Conservation (phyloP, 495 filamentous ascomycete species). For the Margaritispora aquatica region DNA sequence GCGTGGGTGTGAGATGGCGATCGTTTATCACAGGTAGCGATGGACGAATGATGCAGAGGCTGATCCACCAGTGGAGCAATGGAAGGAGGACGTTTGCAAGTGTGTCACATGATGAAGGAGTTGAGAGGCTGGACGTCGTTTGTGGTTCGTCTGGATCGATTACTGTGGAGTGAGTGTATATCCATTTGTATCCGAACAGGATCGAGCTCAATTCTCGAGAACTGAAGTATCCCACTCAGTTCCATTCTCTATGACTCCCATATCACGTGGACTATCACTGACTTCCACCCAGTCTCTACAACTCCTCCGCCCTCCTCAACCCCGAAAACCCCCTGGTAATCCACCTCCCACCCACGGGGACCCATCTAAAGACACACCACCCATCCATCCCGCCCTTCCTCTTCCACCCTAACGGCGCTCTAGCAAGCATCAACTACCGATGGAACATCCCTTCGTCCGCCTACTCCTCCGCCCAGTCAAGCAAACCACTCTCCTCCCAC, state of each 20-base stretch:
- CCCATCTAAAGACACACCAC: conserved; percentile 3
- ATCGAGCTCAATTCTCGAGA: neutral
- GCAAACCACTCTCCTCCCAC: neutral
- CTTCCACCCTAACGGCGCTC: neutral
- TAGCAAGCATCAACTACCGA: conserved; percentile 22
- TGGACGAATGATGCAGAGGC: neutral
- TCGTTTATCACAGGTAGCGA: neutral
- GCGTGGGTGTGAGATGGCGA: neutral
- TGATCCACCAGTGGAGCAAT: neutral
- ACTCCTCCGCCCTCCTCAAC: conserved; percentile 3
- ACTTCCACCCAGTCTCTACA: conserved; percentile 15
- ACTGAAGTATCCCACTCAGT: too few species aligned
- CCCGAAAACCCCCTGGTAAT: conserved; percentile 11
- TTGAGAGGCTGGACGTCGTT: conserved; percentile 9
- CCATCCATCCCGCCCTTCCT: conserved; percentile 13
- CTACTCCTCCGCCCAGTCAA: neutral
- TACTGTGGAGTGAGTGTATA: conserved; percentile 15
- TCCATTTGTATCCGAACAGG: neutral
- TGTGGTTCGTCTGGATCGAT: conserved; percentile 19
- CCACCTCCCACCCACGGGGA: conserved; percentile 19
- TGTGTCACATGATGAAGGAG: neutral
- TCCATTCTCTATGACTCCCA: neutral
- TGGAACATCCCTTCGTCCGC: conserved; percentile 16
- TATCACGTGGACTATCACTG: neutral
- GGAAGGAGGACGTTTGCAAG: neutral